Evolutionary conservation across 257 asterid species (phyloP), one percentile per base, ranked within the genome.

Genomic region (Nicotiana noctiflora): DNA sequence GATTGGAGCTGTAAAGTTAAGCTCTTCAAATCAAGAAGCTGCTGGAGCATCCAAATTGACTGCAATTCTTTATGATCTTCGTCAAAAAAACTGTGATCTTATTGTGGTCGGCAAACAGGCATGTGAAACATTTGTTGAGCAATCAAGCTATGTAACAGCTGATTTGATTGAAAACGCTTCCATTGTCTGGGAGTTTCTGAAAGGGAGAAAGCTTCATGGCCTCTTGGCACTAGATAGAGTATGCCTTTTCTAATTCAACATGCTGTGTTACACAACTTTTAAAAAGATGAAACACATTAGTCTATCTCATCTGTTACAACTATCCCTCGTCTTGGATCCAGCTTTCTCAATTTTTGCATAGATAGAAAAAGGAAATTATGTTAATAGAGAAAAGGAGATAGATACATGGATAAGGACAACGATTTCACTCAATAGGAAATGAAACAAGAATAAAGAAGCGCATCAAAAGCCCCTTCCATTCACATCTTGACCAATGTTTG

Each of bases 171-270:
- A 82, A 81, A 87, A 86, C 82, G 97, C 91, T 82, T 89, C 92
- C 7, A 90, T 90, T 85, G 90, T 89, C 55, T 95, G 98, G 98
- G 93, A 90, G 85, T 90, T 86, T 93, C 97, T 95, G 77, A 90
- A 91, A 88, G 96, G 97, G 85, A 87, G 96, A 87, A 90, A 85
- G 76, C 98, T 95, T 89, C 98, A 97, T 0, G 99, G 98, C 84
- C 90, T 95, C 60, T 83, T 92, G 97, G 97, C 98, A 81, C 84
- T 93, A 75, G 97, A 95, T 85, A 92, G 92, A 84, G 98, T 95
- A 90, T 57, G 94, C 75, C 49, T 84, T 55, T 79, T 66, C 21
- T 59, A 59, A 53, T 10, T 81, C 59, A 68, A 59, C 67, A 60
- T 63, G 57, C 56, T 37, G 57, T 18, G 3, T 37, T 37, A n/a